Evolutionary conservation across 164 flowering plant genomes (phyloP), one percentile per base, ranked within the genome.

Genomic region (Paratinospora sagittata): DNA sequence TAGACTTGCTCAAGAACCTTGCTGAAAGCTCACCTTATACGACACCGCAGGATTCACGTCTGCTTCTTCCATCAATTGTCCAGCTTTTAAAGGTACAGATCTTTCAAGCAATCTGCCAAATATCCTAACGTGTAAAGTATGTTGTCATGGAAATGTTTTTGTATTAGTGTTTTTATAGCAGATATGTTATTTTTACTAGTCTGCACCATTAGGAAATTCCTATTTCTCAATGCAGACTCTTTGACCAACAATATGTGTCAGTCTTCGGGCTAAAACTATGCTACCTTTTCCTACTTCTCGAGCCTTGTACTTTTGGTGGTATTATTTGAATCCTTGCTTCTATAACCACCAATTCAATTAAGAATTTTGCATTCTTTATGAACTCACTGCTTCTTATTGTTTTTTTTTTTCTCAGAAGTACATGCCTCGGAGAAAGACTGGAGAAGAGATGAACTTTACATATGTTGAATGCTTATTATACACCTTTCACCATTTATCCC

Each of bases 1-100:
- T 89, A 24, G 97, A 90, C 78, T 80, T 95, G 85, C 92, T 95
- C 23, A 92, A 89, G 81, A 87, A 86, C 76, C 90, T 95, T 80
- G 94, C 98, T 37, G 99, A 95, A 80, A 77, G 90, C 73, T 86
- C 98, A 58, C 93, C 97, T 69, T 91, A 86, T 74, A 86, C 96
- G 58, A 69, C 90, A 43, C 88, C 99, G 16, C 99, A 87, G 52
- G 97, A 92, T 76, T 84, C 99, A 65, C 89, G 98, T 30, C 93
- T 86, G 78, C 85, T 90, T 73, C 94, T 95, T 78, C 96, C 97
- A 67, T 88, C 92, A 62, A 75, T 95, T 74, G 88, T 87, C 75
- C 89, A 85, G 81, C 89, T 95, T 30, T 72, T 95, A 49, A 95
- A 91, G 99, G 98, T 93, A 81, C 66, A 27, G 26, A 27, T 39